Evolutionary conservation across 495 filamentous ascomycete species (phyloP), one percentile per base, ranked within the genome.

Genomic region (Polyplosphaeria fusca): DNA sequence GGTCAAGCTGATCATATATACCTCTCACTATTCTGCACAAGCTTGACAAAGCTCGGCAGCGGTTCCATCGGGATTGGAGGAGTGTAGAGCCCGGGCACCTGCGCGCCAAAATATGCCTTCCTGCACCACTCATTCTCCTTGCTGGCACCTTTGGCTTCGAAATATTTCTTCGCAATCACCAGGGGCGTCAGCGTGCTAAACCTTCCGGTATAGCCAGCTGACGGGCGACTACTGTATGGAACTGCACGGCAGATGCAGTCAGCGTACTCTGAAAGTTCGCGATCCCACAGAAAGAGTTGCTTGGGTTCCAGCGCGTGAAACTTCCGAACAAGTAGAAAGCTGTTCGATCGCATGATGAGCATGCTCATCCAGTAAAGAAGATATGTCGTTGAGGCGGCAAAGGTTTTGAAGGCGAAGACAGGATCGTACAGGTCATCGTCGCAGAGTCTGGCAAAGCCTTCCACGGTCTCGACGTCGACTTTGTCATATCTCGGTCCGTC

Each of bases 351-450:
- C 40, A 57, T 39, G 30, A 62, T 48, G 4, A 62, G 40, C 52
- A 62, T 62, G 41, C 30, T 27, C 59, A 62, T 62, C 59, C 59
- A 62, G 41, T 56, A 62, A 13, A 45, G n/a, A 0, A 56, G 24
- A 20, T 52, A 52, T 14, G 38, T 56, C 18, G 35, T 62, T 0
- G 24, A 42, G 2, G 52, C 28, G 27, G 35, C 52, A 22, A 55
- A 62, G 19, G 52, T 45, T 12, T 46, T 18, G 40, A 62, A 62
- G 12, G 25, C 24, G 47, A 62, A 62, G 16, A 52, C 59, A 16
- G 38, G 38, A 22, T 51, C 24, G 47, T 40, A 62, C 4, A 19
- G 22, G 16, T 5, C 24, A 24, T 55, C 51, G 22, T 50, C 24
- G 39, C 39, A 52, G 19, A 52, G 30, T 22, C n/a, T 23, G 16